A percentile compares a stretch with the other conserved stretches of the same genome.
These are phyloP conservation scores for Lachnellula occidentalis DNA, from an alignment of 2,329 filamentous ascomycete species.

Conservation along the genomic window DNA sequence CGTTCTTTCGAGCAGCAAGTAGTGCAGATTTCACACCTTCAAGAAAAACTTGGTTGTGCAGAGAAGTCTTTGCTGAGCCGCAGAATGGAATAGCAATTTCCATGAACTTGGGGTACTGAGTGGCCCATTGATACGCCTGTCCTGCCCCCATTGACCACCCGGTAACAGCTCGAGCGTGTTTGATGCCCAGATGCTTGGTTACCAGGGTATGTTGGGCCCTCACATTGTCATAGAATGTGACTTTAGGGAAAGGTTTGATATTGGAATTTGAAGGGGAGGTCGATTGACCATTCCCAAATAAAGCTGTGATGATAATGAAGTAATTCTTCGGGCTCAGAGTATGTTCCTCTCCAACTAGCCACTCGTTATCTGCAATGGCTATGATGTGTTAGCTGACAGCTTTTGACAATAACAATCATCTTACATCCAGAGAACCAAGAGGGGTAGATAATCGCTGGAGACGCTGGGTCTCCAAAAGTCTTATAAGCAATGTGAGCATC, in stretches of 20 bases:
- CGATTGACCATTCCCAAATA: constrained; percentile 66
- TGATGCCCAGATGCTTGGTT: constrained; percentile 56
- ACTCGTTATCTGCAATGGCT: constrained; percentile 64
- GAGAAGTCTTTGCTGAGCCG: constrained; percentile 55
- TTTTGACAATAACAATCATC: constrained; percentile 16
- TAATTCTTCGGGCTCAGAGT: constrained; percentile 59
- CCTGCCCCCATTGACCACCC: constrained; percentile 69
- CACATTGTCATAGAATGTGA: constrained; percentile 65
- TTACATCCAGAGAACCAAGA: constrained; percentile 65
- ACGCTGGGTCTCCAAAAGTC: constrained; percentile 59
- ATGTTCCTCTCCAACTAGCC: constrained; percentile 50
- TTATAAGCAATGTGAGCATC: constrained; percentile 70
- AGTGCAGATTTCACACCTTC: constrained; percentile 58
- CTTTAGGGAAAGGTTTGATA: constrained; percentile 53
- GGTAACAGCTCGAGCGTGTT: constrained; percentile 55
- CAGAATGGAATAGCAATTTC: constrained; percentile 62
- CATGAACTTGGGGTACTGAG: constrained; percentile 50
- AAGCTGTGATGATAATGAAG: constrained; percentile 62
- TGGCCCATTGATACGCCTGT: constrained; percentile 59
- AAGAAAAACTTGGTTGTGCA: constrained; percentile 65
- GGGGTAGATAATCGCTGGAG: constrained; percentile 68
- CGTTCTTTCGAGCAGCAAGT: constrained; percentile 49
- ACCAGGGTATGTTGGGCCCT: constrained; percentile 60
- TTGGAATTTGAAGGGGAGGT: constrained; percentile 60
- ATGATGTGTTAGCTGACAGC: constrained; percentile 17